These are phyloP conservation scores for Vitis rotundifolia DNA, from an alignment of 164 flowering plant genomes.

Conservation along the genomic window DNA sequence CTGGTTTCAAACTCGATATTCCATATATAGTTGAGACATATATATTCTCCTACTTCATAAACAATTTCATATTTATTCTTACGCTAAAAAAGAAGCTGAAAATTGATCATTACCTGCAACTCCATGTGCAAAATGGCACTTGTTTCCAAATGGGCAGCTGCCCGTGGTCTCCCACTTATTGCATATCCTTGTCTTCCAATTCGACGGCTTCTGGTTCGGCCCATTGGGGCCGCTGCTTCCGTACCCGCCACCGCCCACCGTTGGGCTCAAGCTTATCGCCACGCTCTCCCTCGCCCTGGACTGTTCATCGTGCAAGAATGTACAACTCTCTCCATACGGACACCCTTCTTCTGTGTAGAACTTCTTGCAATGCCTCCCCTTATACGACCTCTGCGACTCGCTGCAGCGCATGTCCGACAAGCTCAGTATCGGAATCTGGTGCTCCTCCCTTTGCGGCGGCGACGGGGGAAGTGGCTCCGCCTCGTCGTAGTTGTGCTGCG, in stretches of 20 bases:
- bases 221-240: background rate
- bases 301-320: too few species aligned
- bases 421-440: constrained; percentile 11
- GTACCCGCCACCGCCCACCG: too few species aligned
- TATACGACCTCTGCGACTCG: constrained; percentile 15
- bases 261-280: too few species aligned
- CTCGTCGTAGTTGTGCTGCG: constrained; percentile 1
- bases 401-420: background rate
- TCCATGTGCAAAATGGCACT: constrained; percentile 21
- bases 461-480: background rate
- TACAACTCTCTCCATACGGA: background rate
- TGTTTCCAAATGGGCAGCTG: constrained; percentile 11
- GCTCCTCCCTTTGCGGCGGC: constrained; percentile 9
- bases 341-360: constrained; percentile 19
- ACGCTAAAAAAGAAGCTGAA: too few species aligned
- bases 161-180: constrained; percentile 9
- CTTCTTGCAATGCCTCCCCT: constrained; percentile 18
- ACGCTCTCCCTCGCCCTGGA: too few species aligned
- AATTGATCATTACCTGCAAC: constrained; percentile 14
- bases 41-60: too few species aligned
- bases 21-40: too few species aligned
- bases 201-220: background rate
- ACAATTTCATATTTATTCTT: too few species aligned
- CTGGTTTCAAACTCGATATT: too few species aligned
- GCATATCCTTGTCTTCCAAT: constrained; percentile 16